Evolutionary conservation across 805 yeast species (phyloP), one percentile per base, ranked within the genome.

Genomic region (Kazachstania viticola): DNA sequence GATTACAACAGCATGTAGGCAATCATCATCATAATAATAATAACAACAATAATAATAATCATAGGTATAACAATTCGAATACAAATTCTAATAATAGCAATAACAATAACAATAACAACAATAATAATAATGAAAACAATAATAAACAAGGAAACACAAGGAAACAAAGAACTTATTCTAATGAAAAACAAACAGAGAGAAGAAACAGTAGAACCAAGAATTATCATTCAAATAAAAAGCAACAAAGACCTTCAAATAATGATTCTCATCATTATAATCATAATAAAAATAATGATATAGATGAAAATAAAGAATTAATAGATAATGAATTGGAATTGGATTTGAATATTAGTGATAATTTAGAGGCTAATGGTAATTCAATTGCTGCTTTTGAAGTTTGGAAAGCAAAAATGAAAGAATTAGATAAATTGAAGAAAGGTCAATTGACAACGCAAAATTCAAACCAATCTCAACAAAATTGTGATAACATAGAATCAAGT

Each of bases 361-460:
- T 56, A 17, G 48, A 46, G 25, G 45, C 55, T 8, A 46, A 54
- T 2, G 61, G 61, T n/a, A 53, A 56, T 35, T 42, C 58, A 17
- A 51, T 55, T 45, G 51, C 50, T 9, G 67, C 61, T 38, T 63
- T 63, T 38, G 69, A 62, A 38, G 42, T 51, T 19, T 61, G 61
- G 60, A 62, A 54, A 37, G 54, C 58, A 3, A 54, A 51, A 42
- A 54, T 60, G 51, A 59, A 51, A 33, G 58, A 48, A 30, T 46
- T 54, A 34, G 63, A 58, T 28, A 55, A 55, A 33, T 48, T 43
- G 27, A 58, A 57, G 32, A 50, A 51, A 31, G 61, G 59, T 17
- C 44, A 23, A 16, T 13, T 17, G 3, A 12, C 11, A 17, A 24
- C 21, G 3, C 24, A 23, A 30, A 12, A 24, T 5, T 17, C 30